Percentiles rank a stretch among this genome's conserved stretches.
Conservation (phyloP, 2,329 filamentous ascomycete species). For the Rhinocladiella mackenziei region DNA sequence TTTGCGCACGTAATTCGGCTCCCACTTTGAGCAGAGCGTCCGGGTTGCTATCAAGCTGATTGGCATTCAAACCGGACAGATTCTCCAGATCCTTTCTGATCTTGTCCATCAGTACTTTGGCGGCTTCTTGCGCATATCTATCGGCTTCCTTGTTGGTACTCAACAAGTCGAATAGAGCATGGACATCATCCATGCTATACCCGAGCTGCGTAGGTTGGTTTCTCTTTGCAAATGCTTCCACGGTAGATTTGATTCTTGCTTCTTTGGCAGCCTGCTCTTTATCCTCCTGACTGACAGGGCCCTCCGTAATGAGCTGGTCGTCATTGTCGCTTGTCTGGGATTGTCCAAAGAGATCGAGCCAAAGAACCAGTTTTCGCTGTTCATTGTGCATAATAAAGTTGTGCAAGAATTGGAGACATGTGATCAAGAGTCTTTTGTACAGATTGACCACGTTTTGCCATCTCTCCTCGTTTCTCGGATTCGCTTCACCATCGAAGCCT, state of each 20-base stretch:
- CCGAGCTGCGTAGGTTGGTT: constrained; percentile 11
- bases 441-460: constrained; percentile 64
- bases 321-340: constrained; percentile 14
- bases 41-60: constrained; percentile 28
- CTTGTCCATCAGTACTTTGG: constrained; percentile 46
- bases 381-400: constrained; percentile 65
- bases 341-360: constrained; percentile 62
- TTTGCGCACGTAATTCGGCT: constrained; percentile 28
- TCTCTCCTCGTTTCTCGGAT: constrained; percentile 58
- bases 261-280: constrained; percentile 11
- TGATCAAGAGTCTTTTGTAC: constrained; percentile 63
- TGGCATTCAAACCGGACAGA: constrained; percentile 32
- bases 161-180: constrained; percentile 32
- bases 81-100: constrained; percentile 49
- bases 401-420: constrained; percentile 63
- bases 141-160: constrained; percentile 27
- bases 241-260: constrained; percentile 23
- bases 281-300: constrained; percentile 5
- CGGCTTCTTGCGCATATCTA: constrained; percentile 38
- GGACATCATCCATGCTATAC: constrained; percentile 31
- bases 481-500: constrained; percentile 60
- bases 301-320: constrained; percentile 5
- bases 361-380: constrained; percentile 60
- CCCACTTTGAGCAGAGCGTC: constrained; percentile 34
- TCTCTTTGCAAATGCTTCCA: constrained; percentile 18